Evolutionary conservation across 345 rosid species (phyloP), one percentile per base, ranked within the genome.

Genomic region (Crucihimalaya himalaica): DNA sequence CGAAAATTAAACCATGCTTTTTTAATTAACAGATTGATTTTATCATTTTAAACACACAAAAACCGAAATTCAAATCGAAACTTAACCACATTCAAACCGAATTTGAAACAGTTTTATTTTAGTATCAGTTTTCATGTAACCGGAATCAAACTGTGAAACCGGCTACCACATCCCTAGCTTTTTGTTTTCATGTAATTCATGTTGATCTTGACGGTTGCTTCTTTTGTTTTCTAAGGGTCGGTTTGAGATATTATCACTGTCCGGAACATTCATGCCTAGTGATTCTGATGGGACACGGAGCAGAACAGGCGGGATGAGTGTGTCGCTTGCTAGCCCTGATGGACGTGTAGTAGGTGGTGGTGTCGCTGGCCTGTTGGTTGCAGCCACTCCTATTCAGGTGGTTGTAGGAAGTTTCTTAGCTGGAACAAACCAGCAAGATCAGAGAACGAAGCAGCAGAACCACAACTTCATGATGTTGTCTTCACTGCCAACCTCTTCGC

Each of bases 291-390:
- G 97, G 52, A 80, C 92, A 32, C 72, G 90, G 45, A 87, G 90
- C 86, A 78, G 98, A 68, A 86, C 97, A 8, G 99, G 99, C 4
- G 97, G 99, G 66, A 92, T 94, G 96, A 94, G 90, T 4, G 97
- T 94, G 51, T 92, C 97, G 2, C 76, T 94, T 35, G 93, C 89
- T 3, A 86, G 99, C 76, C 99, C 97, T 4, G 93, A 92, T 35
- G 99, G 99, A 32, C 97, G 97, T 52, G 97, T 94, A 14, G 83
- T 94, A 1, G 99, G 99, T 2, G 99, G 99, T 23, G 85, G 99
- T 25, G 84, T 94, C 10, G 97, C 99, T 60, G 99, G 99, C 51
- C 81, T 88, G 42, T 78, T 94, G 1, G 82, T 94, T 20, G 97
- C 99, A 66, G 97, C 97, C 20, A 68, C 92, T 77, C 97, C 99